A percentile compares a stretch with the other conserved stretches of the same genome.
These are phyloP conservation scores for Rhodamnia rubescens DNA, from an alignment of 345 rosid genomes.

Conservation along the genomic window DNA sequence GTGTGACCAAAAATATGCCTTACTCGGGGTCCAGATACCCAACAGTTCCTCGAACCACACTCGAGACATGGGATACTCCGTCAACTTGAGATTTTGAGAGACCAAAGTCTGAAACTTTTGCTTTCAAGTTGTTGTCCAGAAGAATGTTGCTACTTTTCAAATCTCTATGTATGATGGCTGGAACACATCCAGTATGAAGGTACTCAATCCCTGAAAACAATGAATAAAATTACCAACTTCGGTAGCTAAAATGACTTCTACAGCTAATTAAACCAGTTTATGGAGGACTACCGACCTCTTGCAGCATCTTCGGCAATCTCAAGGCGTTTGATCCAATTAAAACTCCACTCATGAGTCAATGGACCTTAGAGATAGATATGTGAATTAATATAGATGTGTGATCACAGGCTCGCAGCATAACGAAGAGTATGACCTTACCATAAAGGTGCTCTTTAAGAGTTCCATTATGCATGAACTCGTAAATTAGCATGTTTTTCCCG, in stretches of 20 bases:
- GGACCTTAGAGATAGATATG: constrained; percentile 30
- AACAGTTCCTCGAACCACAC: constrained; percentile 96
- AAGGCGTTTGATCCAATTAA: constrained; percentile 88
- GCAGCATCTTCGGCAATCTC: constrained; percentile 98
- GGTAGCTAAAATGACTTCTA: neutral
- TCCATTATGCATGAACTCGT: constrained; percentile 96
- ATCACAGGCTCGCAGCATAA: neutral
- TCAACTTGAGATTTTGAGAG: constrained; percentile 83
- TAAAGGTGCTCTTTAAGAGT: constrained; percentile 98
- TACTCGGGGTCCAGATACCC: constrained; percentile 99
- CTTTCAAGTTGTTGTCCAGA: constrained; percentile 72
- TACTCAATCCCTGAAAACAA: constrained; percentile 71
- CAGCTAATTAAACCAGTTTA: neutral
- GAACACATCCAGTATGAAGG: constrained; percentile 97
- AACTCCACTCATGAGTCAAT: constrained; percentile 39
- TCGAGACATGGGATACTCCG: constrained; percentile 91
- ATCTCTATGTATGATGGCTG: constrained; percentile 92
- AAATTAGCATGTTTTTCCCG: constrained; percentile 74
- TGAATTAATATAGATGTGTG: neutral
- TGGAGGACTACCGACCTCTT: constrained; percentile 38
- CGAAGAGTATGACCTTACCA: constrained; percentile 25
- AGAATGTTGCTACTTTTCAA: constrained; percentile 93
- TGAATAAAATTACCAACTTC: neutral
- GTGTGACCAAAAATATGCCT: constrained; percentile 4
- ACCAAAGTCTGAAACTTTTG: constrained; percentile 97